Evolutionary conservation across 2,329 filamentous ascomycete species (phyloP).

Genomic region (Ophiobolus disseminans): DNA sequence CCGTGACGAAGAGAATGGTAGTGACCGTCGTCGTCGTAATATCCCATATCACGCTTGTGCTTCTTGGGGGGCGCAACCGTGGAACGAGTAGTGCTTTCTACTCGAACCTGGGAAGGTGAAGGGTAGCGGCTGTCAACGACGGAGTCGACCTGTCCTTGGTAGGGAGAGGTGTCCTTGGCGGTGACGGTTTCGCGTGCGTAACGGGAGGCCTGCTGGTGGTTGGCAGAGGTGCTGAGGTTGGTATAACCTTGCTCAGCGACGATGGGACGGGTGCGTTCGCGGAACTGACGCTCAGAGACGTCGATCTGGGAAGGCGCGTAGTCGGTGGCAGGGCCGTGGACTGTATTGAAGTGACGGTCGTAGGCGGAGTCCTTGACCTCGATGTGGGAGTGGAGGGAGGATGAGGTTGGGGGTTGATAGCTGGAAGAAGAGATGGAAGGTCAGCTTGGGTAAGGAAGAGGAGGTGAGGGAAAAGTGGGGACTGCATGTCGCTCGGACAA

Average conservation of each 20-base stretch:
- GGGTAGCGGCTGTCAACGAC: slow-evolving; percentile 51
- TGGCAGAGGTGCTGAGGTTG: slow-evolving; percentile 44
- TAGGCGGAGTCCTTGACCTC: slow-evolving; percentile 65
- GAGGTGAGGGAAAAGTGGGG: slow-evolving; percentile 48
- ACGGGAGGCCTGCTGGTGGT: slow-evolving; percentile 50
- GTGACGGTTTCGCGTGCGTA: slow-evolving; percentile 48
- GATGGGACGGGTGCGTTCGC: slow-evolving; percentile 65
- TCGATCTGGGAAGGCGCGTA: slow-evolving; percentile 66
- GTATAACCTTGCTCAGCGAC: slow-evolving; percentile 55
- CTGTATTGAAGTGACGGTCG: slow-evolving; percentile 57
- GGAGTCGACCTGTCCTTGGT: slow-evolving; percentile 41
- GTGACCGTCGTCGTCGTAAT: slow-evolving; percentile 80
- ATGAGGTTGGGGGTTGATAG: slow-evolving; percentile 62
- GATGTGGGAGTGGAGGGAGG: slow-evolving; percentile 69
- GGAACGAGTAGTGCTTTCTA: slow-evolving; percentile 57
- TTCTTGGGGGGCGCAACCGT: slow-evolving; percentile 60
- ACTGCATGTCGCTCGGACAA: slow-evolving; percentile 49
- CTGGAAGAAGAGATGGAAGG: slow-evolving; percentile 53
- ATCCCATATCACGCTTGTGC: slow-evolving; percentile 72
- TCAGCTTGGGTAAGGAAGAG: slow-evolving; percentile 50
- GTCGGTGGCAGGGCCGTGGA: slow-evolving; percentile 58
- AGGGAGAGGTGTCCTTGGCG: slow-evolving; percentile 50
- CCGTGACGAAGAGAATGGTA: slow-evolving; percentile 78
- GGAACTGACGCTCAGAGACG: slow-evolving; percentile 67
- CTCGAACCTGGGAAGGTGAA: slow-evolving; percentile 55